Base-by-base conservation (phyloP, 1,284 basidiomycete species). In the Ceratobasidium sp. region DNA sequence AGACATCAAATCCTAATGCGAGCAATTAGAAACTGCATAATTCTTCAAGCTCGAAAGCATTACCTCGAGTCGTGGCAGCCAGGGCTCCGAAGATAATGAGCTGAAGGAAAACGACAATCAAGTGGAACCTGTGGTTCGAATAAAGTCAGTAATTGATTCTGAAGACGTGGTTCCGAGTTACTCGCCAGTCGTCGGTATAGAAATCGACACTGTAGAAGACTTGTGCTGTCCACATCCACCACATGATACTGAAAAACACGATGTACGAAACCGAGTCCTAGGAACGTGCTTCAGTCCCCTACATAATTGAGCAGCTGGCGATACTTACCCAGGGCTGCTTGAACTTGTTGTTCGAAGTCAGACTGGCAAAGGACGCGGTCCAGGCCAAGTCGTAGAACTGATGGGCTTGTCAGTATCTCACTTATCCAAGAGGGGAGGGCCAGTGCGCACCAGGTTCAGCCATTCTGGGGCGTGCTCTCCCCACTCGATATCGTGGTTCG, bases 281-380 rank as follows among this genome's bases (percentile, higher is more conserved):
- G 38, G 48, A 33, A 25, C 9, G n/a, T 3, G 3, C 36, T 48
- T 62, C 44, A 70, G 44, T 18, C n/a, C 46, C 1, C 23, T 21
- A 8, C 30, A 44, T 0, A 42, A 63, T 16, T n/a, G 9, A 16
- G 9, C 12, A 16, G 18, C 18, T 18, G 9, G 5, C 30, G 44
- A 49, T 16, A 25, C 56, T 33, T 38, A 60, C 67, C 67, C 67
- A 70, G 25, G 67, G 67, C 30, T 58, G 40, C 21, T 54, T 70
- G 40, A 70, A 70, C 54, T 70, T 70, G 56, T 70, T 70, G 56
- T 70, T 70, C 38, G 67, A 70, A 9, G 67, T 70, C 28, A 70
- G 25, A 28, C 67, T 70, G 16, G 67, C 9, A 54, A 70, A 70
- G 9, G 67, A 53, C 6, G 62, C 62, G 30, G 62, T 66, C 62